Evolutionary conservation across 2,329 filamentous ascomycete genomes (phyloP).

Genomic region (Aureobasidium vineae): DNA sequence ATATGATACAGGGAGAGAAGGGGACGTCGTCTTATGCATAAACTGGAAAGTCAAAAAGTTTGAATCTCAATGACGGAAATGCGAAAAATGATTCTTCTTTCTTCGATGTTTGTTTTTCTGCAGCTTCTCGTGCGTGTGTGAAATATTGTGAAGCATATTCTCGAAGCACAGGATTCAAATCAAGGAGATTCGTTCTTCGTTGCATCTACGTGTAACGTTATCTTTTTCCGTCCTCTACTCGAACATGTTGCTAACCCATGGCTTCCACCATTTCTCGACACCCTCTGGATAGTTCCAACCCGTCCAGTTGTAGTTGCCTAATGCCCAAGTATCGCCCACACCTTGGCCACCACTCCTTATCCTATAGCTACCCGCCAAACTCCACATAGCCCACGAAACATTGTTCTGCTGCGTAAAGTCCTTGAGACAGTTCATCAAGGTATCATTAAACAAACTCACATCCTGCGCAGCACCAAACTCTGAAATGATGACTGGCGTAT

Average conservation of each 20-base stretch:
- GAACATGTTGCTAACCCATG: constrained; percentile 49
- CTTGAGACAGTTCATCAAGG: constrained; percentile 49
- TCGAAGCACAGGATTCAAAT: no score
- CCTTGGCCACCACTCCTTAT: constrained; percentile 49
- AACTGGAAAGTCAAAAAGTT: not conserved
- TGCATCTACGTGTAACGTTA: no score
- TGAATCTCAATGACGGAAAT: constrained; percentile 1
- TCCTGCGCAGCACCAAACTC: constrained; percentile 44
- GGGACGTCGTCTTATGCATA: not conserved
- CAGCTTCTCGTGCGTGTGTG: not conserved
- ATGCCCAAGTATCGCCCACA: constrained; percentile 50
- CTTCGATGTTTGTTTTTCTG: not conserved
- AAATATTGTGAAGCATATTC: not conserved
- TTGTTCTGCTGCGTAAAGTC: constrained; percentile 48
- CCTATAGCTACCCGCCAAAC: constrained; percentile 51
- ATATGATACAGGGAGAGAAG: not conserved
- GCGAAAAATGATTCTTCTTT: constrained; percentile 5
- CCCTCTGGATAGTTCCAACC: constrained; percentile 50
- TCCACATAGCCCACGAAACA: constrained; percentile 54
- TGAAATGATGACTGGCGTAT: constrained; percentile 41
- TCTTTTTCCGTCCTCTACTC: not conserved
- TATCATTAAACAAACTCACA: constrained; percentile 44
- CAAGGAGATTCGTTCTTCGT: no score
- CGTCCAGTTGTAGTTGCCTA: constrained; percentile 50
- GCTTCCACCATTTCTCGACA: constrained; percentile 53